These are phyloP conservation scores for Phytophthora ohioensis DNA, from an alignment of 352 stramenopile species.

Conservation along the genomic window DNA sequence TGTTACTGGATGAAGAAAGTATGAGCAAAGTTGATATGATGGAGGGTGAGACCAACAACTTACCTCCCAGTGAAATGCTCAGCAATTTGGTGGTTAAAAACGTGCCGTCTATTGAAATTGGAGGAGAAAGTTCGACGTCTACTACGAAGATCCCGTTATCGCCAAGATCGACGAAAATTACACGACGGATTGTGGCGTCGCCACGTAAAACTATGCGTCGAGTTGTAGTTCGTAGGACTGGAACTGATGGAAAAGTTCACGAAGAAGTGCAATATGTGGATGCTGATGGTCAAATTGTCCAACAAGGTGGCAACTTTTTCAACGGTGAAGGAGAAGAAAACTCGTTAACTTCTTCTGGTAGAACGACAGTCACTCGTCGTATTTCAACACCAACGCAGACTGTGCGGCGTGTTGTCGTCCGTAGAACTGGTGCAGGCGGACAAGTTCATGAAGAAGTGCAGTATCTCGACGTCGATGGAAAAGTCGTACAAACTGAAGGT, in stretches of 20 bases:
- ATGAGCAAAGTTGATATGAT: constrained; percentile 11
- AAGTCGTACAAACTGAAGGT: constrained; percentile 33
- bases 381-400: constrained; percentile 19
- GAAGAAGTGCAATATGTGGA: constrained; percentile 36
- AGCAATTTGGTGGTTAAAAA: constrained; percentile 35
- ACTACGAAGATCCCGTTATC: constrained; percentile 22
- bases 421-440: constrained; percentile 23
- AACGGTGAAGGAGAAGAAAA: constrained; percentile 9
- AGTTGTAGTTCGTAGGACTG: constrained; percentile 27
- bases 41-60: background rate
- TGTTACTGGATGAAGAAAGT: constrained; percentile 22
- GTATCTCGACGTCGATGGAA: constrained; percentile 31
- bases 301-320: constrained; percentile 19
- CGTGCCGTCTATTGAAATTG: constrained; percentile 13
- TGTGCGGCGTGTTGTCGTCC: constrained; percentile 24
- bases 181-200: constrained; percentile 30
- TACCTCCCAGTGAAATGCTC: constrained; percentile 17
- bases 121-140: background rate
- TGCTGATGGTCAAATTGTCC: constrained; percentile 23
- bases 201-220: constrained; percentile 37
- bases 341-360: background rate
- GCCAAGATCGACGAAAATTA: constrained; percentile 26
- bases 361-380: constrained; percentile 14
- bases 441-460: constrained; percentile 29
- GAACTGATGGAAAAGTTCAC: constrained; percentile 24